phyloP scores from a whole-genome alignment of 768 basidiomycete species.

The Xerocomus potaroensis region DNA sequence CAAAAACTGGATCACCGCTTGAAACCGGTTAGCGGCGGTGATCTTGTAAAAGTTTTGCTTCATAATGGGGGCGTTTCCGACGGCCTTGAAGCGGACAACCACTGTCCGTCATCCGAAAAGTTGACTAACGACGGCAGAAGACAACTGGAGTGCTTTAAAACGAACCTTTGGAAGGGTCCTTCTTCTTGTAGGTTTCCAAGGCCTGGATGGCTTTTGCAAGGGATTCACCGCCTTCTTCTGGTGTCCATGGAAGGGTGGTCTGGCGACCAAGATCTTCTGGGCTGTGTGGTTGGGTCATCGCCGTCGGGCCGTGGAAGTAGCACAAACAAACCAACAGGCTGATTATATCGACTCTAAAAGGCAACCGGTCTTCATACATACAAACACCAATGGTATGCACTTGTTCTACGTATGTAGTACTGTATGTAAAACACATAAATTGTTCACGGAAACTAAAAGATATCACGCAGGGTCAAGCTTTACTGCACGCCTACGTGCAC shows the following conservation, averaged over 20 bases:
- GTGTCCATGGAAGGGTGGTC: slow-evolving; percentile 29
- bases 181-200: slow-evolving; percentile 82
- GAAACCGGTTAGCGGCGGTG: slow-evolving; percentile 89
- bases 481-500: slow-evolving; percentile 25
- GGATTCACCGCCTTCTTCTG: slow-evolving; percentile 30
- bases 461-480: slow-evolving; percentile 1
- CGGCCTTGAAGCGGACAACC: slow-evolving; percentile 94
- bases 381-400: too few relatives aligned
- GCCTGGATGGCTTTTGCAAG: slow-evolving; percentile 58
- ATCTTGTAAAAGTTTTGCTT: slow-evolving; percentile 99
- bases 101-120: too few relatives aligned
- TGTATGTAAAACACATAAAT: too few relatives aligned
- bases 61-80: slow-evolving; percentile 98
- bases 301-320: not conserved
- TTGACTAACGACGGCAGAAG: too few relatives aligned
- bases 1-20: slow-evolving; percentile 92
- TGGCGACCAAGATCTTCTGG: slow-evolving; percentile 34
- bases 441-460: too few relatives aligned
- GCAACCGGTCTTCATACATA: too few relatives aligned
- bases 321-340: too few relatives aligned
- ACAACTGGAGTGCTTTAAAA: too few relatives aligned
- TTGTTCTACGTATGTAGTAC: too few relatives aligned
- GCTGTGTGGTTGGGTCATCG: slow-evolving; percentile 30
- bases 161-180: slow-evolving; percentile 74
- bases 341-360: not conserved